These are phyloP conservation scores for Leptoxyphium fumago DNA, from an alignment of 2,329 filamentous ascomycete genomes.

Conservation along the genomic window DNA sequence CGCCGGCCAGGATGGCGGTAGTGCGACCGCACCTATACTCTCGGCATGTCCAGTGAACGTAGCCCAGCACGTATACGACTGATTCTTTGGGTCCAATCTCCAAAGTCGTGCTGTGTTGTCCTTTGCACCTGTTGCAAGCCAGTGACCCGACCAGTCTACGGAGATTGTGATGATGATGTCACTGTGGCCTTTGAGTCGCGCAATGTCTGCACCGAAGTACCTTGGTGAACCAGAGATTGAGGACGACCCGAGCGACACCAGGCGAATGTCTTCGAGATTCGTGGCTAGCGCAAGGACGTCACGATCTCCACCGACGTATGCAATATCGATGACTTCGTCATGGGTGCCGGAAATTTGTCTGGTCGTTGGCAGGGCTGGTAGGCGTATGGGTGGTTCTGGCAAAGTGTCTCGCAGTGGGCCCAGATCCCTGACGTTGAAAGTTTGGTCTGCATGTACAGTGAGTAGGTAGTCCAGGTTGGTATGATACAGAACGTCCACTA, in stretches of 20 bases:
- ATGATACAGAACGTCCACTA: constrained; percentile 58
- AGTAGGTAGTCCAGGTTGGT: constrained; percentile 55
- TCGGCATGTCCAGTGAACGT: constrained; percentile 86
- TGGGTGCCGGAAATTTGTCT: constrained; percentile 87
- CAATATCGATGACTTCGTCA: constrained; percentile 92
- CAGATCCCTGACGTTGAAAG: constrained; percentile 58
- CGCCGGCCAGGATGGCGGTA: constrained; percentile 56
- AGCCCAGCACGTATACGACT: constrained; percentile 65
- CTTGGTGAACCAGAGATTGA: constrained; percentile 12
- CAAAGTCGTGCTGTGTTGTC: constrained; percentile 90
- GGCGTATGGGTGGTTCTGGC: neutral
- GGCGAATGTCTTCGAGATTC: constrained; percentile 82
- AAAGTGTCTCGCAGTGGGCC: constrained; percentile 24
- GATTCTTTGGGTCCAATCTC: constrained; percentile 63
- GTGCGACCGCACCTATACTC: constrained; percentile 75
- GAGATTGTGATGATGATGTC: constrained; percentile 94
- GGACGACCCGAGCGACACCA: constrained; percentile 52
- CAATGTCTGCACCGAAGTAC: constrained; percentile 84
- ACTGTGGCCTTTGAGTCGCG: constrained; percentile 73
- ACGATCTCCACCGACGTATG: constrained; percentile 65
- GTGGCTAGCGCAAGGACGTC: constrained; percentile 81
- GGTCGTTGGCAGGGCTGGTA: constrained; percentile 46
- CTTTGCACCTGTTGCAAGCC: constrained; percentile 91
- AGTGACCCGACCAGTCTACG: constrained; percentile 91
- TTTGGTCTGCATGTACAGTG: constrained; percentile 80